Evolutionary conservation across 164 flowering plant species (phyloP).

Genomic region (Macadamia tetraphylla): DNA sequence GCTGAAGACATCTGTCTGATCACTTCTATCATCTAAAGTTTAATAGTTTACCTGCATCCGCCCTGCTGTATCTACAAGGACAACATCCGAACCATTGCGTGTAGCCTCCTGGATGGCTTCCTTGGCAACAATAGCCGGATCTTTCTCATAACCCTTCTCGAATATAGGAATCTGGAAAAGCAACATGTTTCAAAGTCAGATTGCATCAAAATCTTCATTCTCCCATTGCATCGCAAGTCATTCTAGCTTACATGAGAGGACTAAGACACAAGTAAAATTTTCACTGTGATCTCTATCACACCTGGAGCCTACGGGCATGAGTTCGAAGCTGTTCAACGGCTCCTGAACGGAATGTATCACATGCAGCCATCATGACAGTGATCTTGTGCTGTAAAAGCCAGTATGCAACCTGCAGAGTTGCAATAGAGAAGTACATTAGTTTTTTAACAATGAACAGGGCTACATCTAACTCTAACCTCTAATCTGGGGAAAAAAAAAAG

Average conservation of each 20-base stretch:
- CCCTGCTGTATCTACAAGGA: slow-evolving; percentile 98
- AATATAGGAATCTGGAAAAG: slow-evolving; percentile 74
- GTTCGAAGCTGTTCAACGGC: slow-evolving; percentile 97
- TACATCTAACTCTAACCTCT: not conserved
- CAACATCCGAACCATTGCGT: slow-evolving; percentile 86
- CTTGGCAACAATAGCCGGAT: slow-evolving; percentile 94
- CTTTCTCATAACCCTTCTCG: slow-evolving; percentile 98
- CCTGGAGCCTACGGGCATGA: slow-evolving; percentile 97
- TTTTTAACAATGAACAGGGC: not conserved
- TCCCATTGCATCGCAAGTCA: not conserved
- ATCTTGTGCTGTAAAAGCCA: slow-evolving; percentile 94
- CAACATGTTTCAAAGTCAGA: not conserved
- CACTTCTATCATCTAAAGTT: too few species aligned
- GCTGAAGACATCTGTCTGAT: not conserved
- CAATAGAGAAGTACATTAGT: not conserved
- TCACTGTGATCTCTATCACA: slow-evolving; percentile 11
- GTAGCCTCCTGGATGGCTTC: slow-evolving; percentile 94
- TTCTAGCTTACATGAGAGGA: not conserved
- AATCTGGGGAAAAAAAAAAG: not conserved
- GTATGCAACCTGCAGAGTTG: slow-evolving; percentile 74
- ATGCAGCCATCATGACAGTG: slow-evolving; percentile 99
- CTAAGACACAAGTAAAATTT: not conserved
- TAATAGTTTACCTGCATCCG: slow-evolving; percentile 73
- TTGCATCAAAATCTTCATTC: not conserved
- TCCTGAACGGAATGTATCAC: slow-evolving; percentile 96